Base-by-base conservation (phyloP, 1,139 yeast species). In the Kluyveromyces sp. region DNA sequence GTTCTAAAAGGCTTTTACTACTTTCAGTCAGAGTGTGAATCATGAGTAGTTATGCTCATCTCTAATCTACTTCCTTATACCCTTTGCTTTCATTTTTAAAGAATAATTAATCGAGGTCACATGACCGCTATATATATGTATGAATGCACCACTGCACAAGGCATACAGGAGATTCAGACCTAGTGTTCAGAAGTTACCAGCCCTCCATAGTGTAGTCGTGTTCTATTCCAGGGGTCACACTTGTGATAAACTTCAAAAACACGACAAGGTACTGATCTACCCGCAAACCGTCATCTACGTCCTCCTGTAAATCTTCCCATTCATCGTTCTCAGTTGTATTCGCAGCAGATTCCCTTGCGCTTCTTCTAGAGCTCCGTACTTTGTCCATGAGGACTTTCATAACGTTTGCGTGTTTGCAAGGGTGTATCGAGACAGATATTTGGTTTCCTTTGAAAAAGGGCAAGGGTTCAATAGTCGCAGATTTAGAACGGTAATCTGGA, bases 161-260 rank as follows among this genome's bases (percentile, higher is more conserved):
- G 26, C 9, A 22, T 22, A 22, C 26, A 9, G 9, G 8, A 9
- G 26, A 22, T 6, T 22, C 9, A 22, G n/a, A n/a, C 9, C 8
- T 22, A 22, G 9, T 22, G 9, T 6, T 6, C 8, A 9, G 26
- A 30, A n/a, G 33, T 30, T 31, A 80, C 57, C 82, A 71, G 3
- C 87, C 92, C 61, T 87, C 89, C 96, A 89, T 92, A 33, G 97
- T 89, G 62, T 88, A 88, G 58, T 92, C 98, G 64, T 89, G 94
- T 64, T 89, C 96, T 45, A 92, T 88, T 11, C 96, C 96, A 0
- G 99, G 99, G 2, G 95, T 89, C 12, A 94, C 97, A 67, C 96
- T 86, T 12, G 97, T 86, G 45, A 92, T 89, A 57, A 92, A 92
- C 65, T 94, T 94, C 57, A 92, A 73, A 61, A 92, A 92, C 11